Conservation (phyloP, 805 yeast genomes). For the Lachancea quebecensis region DNA sequence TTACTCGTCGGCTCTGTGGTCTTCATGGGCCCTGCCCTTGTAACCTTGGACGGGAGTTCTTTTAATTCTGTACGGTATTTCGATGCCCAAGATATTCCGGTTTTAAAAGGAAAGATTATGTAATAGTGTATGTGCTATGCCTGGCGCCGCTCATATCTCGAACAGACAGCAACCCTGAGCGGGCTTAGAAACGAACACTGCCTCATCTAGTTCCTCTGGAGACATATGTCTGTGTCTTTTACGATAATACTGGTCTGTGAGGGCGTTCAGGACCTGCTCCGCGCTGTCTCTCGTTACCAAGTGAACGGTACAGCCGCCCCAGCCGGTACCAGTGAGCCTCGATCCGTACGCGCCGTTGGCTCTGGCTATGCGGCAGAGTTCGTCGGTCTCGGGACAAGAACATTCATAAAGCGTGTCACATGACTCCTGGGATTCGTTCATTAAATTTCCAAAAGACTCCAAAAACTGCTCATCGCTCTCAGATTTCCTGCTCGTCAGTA, state of each 20-base stretch:
- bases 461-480: conserved; percentile 32
- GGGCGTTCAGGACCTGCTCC: conserved; percentile 38
- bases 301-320: conserved; percentile 71
- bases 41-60: too few species aligned
- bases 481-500: conserved; percentile 28
- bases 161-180: conserved; percentile 42
- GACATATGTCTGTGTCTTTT: conserved; percentile 43
- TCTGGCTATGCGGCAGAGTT: conserved; percentile 47
- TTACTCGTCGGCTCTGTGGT: too few species aligned
- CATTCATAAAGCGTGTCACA: conserved; percentile 44
- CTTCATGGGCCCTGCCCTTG: too few species aligned
- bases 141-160: conserved; percentile 14
- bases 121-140: too few species aligned
- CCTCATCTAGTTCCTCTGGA: conserved; percentile 39
- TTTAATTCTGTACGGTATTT: too few species aligned
- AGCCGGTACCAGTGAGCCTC: conserved; percentile 74
- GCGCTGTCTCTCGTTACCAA: conserved; percentile 34
- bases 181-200: conserved; percentile 50
- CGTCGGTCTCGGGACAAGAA: conserved; percentile 49
- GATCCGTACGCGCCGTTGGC: conserved; percentile 56
- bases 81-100: too few species aligned
- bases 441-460: conserved; percentile 42
- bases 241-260: conserved; percentile 46
- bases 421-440: conserved; percentile 55
- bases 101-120: too few species aligned